phyloP scores from a whole-genome alignment of 805 yeast genomes.

The Pichia scutulata region DNA sequence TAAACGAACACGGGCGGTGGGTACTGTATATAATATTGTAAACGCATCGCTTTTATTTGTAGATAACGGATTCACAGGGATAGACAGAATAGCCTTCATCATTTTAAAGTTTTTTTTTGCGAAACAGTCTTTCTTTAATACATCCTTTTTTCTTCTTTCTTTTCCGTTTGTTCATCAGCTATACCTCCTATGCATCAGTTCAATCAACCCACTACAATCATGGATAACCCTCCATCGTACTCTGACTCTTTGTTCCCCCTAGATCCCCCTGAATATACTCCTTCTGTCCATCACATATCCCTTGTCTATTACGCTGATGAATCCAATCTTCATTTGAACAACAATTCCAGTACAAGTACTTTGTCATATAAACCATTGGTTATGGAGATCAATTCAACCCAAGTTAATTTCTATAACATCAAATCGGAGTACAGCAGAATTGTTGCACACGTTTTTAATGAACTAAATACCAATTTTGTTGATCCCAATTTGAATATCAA shows the following conservation, averaged over 20 bases:
- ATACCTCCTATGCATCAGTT: neutral
- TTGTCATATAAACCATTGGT: slow-evolving; percentile 17
- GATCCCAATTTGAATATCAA: slow-evolving; percentile 26
- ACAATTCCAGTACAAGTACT: neutral
- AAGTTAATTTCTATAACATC: slow-evolving; percentile 21
- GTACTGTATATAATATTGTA: no score
- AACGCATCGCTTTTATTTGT: neutral
- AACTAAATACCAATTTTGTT: slow-evolving; percentile 17
- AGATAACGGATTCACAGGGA: neutral
- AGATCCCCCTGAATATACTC: slow-evolving; percentile 19
- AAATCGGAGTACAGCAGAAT: slow-evolving; percentile 10
- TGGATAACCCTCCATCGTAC: neutral
- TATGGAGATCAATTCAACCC: slow-evolving; percentile 28
- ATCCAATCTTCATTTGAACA: neutral
- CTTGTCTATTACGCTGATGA: slow-evolving; percentile 18
- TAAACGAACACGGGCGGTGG: no score
- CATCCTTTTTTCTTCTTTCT: neutral
- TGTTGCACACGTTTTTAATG: slow-evolving; percentile 18
- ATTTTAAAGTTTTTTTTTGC: no score
- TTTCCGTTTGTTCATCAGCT: neutral
- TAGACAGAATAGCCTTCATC: neutral
- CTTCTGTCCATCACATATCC: slow-evolving; percentile 22
- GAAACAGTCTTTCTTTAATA: no score
- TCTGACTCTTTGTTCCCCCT: neutral
- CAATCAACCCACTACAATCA: neutral